Evolutionary conservation across 208 protist genomes (phyloP).

Genomic region (Leishmania lainsoni): DNA sequence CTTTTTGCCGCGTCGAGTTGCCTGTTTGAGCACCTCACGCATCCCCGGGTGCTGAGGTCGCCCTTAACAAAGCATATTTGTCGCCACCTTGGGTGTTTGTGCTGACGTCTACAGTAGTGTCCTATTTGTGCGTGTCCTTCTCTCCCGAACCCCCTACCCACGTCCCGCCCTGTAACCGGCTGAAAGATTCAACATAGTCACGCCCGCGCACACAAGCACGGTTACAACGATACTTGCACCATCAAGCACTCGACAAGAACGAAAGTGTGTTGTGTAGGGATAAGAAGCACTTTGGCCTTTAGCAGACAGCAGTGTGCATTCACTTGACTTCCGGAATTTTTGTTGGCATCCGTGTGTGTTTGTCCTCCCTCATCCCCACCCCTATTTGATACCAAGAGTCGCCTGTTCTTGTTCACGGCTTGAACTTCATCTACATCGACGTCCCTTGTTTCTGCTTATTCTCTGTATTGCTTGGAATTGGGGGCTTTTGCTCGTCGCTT

Average conservation of each 20-base stretch:
- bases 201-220: background rate
- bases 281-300: too few relatives aligned
- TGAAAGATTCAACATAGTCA: background rate
- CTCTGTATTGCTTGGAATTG: background rate
- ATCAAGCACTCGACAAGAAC: background rate
- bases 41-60: background rate
- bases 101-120: background rate
- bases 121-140: background rate
- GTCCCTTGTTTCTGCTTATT: constrained; percentile 5
- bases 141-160: background rate
- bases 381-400: background rate
- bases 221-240: background rate
- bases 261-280: too few relatives aligned
- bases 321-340: too few relatives aligned
- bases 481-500: background rate
- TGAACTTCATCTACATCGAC: background rate
- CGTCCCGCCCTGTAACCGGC: background rate
- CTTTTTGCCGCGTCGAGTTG: background rate
- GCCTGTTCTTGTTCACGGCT: background rate
- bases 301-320: too few relatives aligned
- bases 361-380: background rate
- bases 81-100: background rate
- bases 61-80: background rate
- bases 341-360: background rate
- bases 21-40: background rate